phyloP scores from a whole-genome alignment of 495 filamentous ascomycete species.

The Lepraria neglecta region DNA sequence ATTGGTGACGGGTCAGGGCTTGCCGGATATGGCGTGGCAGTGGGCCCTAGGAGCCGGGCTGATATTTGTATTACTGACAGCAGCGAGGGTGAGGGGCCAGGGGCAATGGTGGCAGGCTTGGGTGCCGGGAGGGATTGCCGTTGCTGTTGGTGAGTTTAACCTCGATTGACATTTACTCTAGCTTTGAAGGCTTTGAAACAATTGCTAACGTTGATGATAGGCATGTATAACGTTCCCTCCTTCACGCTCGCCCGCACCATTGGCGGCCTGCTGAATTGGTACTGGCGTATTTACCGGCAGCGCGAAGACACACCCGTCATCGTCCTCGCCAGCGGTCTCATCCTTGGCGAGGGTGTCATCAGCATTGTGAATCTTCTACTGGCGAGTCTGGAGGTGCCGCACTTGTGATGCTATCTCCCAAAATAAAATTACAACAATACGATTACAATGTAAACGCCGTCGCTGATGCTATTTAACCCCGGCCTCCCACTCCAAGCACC shows the following conservation, averaged over 20 bases:
- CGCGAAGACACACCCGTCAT: conserved; percentile 56
- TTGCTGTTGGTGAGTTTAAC: conserved; percentile 63
- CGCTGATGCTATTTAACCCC: neutral
- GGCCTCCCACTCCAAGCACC: neutral
- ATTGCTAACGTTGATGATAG: conserved; percentile 32
- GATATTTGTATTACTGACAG: conserved; percentile 64
- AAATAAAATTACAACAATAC: neutral
- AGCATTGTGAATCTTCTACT: conserved; percentile 87
- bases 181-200: conserved; percentile 16
- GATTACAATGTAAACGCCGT: neutral
- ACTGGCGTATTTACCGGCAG: conserved; percentile 53
- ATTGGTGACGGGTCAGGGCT: conserved; percentile 85
- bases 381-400: conserved; percentile 72
- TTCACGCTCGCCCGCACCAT: conserved; percentile 88
- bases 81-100: conserved; percentile 54
- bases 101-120: conserved; percentile 37
- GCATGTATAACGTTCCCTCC: conserved; percentile 95
- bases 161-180: conserved; percentile 13
- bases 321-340: conserved; percentile 67
- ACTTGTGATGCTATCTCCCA: conserved; percentile 44
- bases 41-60: conserved; percentile 65
- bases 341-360: conserved; percentile 87
- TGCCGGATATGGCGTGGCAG: conserved; percentile 74
- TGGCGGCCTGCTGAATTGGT: conserved; percentile 80
- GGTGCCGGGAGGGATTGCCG: conserved; percentile 89